Conservation (phyloP, 345 rosid genomes). For the Sisymbrium altissimum region DNA sequence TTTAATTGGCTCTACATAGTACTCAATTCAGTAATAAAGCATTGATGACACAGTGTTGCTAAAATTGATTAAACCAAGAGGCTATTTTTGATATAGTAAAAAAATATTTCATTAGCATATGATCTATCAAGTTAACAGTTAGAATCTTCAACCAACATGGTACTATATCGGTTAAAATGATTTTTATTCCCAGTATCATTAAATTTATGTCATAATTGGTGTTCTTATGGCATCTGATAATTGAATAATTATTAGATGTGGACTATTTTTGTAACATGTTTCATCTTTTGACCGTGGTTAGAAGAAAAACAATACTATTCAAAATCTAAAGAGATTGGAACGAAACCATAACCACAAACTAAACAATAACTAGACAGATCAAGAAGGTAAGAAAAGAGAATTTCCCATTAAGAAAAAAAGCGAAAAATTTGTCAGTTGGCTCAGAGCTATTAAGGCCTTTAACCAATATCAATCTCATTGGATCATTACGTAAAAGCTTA, state of each 20-base stretch:
- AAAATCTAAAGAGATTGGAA: too few species aligned
- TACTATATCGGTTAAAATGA: constrained; percentile 27
- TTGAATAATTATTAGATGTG: constrained; percentile 10
- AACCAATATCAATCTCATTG: too few species aligned
- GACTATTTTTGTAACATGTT: constrained; percentile 13
- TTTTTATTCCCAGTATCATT: background rate
- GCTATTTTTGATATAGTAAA: background rate
- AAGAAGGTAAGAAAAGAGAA: too few species aligned
- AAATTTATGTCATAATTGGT: constrained; percentile 20
- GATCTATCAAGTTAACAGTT: constrained; percentile 11
- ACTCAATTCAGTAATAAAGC: background rate
- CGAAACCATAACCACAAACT: too few species aligned
- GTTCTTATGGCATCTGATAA: constrained; percentile 18
- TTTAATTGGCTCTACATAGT: background rate
- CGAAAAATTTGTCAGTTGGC: too few species aligned
- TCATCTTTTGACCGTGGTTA: too few species aligned
- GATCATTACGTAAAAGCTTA: too few species aligned
- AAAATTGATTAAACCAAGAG: too few species aligned
- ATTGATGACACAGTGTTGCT: background rate
- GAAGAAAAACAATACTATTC: too few species aligned
- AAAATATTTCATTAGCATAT: background rate
- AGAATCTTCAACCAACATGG: constrained; percentile 23
- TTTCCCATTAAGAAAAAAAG: too few species aligned
- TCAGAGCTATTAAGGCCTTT: too few species aligned
- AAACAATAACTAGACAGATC: too few species aligned